phyloP scores from a whole-genome alignment of 208 protist species.

The Trypanosoma conorhini region DNA sequence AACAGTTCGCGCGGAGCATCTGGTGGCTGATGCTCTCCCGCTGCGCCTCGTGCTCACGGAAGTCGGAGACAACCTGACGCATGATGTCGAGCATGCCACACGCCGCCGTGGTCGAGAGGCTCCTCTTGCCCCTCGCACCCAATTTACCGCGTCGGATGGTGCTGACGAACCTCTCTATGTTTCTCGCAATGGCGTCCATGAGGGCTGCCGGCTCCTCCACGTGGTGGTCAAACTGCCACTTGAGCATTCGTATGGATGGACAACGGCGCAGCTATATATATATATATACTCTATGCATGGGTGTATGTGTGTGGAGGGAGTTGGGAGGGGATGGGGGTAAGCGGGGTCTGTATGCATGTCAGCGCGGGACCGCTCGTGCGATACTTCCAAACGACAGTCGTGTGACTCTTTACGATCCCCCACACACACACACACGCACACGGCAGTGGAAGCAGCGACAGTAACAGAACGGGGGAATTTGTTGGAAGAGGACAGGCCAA shows the following conservation, averaged over 20 bases:
- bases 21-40: slow-evolving; percentile 35
- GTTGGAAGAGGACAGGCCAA: background rate
- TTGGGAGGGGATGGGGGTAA: too few relatives aligned
- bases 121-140: slow-evolving; percentile 34
- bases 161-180: slow-evolving; percentile 68
- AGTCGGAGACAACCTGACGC: slow-evolving; percentile 53
- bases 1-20: slow-evolving; percentile 45
- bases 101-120: slow-evolving; percentile 64
- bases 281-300: background rate
- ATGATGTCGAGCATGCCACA: slow-evolving; percentile 60
- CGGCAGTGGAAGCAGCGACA: background rate
- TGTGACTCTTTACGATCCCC: background rate
- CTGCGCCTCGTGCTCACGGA: slow-evolving; percentile 41
- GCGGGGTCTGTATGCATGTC: background rate
- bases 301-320: too few relatives aligned
- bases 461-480: background rate
- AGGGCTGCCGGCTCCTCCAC: slow-evolving; percentile 31
- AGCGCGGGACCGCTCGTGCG: background rate
- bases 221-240: background rate
- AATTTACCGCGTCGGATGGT: slow-evolving; percentile 52
- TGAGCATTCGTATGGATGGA: background rate
- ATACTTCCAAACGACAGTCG: background rate
- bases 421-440: background rate
- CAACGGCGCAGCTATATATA: background rate
- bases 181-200: slow-evolving; percentile 39